phyloP scores from a whole-genome alignment of 805 yeast genomes.

The Candida coleopterorum region DNA sequence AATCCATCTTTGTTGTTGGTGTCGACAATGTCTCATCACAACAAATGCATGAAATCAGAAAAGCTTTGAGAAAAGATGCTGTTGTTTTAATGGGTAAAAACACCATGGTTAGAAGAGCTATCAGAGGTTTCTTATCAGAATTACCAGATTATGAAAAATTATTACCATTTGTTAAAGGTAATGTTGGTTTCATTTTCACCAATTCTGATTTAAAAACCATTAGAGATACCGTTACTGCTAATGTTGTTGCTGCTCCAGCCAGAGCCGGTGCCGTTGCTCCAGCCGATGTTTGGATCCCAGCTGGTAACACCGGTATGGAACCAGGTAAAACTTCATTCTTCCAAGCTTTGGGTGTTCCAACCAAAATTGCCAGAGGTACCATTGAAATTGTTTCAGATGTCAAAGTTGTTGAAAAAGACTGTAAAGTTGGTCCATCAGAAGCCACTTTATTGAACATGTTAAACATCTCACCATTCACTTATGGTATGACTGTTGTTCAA shows the following conservation, averaged over 20 bases:
- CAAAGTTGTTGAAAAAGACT: slow-evolving; percentile 83
- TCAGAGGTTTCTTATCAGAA: slow-evolving; percentile 91
- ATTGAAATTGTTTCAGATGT: slow-evolving; percentile 98
- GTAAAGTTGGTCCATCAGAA: slow-evolving; percentile 98
- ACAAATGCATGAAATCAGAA: slow-evolving; percentile 99
- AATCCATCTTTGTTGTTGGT: slow-evolving; percentile 98
- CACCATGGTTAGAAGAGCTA: slow-evolving; percentile 99
- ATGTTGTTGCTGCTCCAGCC: slow-evolving; percentile 99
- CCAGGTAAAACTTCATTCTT: slow-evolving; percentile 99
- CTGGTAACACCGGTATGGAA: slow-evolving; percentile 99
- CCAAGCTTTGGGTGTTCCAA: slow-evolving; percentile 99
- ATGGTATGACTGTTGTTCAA: slow-evolving; percentile 94
- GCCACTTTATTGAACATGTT: slow-evolving; percentile 98
- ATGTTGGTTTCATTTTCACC: slow-evolving; percentile 99
- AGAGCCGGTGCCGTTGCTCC: slow-evolving; percentile 99
- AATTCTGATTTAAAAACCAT: slow-evolving; percentile 87
- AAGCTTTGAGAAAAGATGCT: slow-evolving; percentile 90
- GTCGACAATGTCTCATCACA: slow-evolving; percentile 99
- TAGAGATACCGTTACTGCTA: slow-evolving; percentile 82
- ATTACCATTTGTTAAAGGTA: slow-evolving; percentile 93
- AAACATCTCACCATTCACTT: slow-evolving; percentile 99
- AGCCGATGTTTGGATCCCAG: slow-evolving; percentile 94
- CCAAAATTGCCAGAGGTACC: slow-evolving; percentile 99
- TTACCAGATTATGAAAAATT: slow-evolving; percentile 95
- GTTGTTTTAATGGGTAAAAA: slow-evolving; percentile 99